Evolutionary conservation across 768 basidiomycete species (phyloP).

Genomic region (Tricholoma flavovirens): DNA sequence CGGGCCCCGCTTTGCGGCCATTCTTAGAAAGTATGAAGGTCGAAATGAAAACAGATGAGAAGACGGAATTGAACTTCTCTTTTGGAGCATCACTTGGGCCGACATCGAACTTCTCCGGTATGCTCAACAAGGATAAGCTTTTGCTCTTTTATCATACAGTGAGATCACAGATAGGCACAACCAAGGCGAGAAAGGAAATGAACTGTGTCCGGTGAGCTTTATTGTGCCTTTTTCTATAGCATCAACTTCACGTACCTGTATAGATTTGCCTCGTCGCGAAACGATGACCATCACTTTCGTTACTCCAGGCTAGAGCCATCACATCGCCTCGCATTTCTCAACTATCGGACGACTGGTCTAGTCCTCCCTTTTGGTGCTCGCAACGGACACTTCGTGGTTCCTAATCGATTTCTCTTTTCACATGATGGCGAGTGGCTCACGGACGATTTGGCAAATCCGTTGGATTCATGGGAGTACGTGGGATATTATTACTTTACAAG

Average conservation of each 20-base stretch:
- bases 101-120: not conserved
- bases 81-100: not conserved
- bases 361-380: slow-evolving; percentile 41
- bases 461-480: slow-evolving; percentile 12
- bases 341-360: slow-evolving; percentile 35
- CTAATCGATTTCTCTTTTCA: slow-evolving; percentile 38
- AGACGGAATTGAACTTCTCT: not conserved
- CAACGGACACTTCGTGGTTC: slow-evolving; percentile 32
- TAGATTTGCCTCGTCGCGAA: slow-evolving; percentile 25
- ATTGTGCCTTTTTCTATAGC: not conserved
- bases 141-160: not conserved
- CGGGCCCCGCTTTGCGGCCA: not conserved
- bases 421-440: slow-evolving; percentile 26
- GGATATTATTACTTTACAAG: too few relatives aligned
- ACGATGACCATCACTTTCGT: slow-evolving; percentile 34
- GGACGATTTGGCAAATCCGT: slow-evolving; percentile 28
- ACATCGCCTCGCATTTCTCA: slow-evolving; percentile 38
- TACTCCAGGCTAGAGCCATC: slow-evolving; percentile 32
- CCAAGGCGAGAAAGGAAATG: not conserved
- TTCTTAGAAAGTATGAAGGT: not conserved
- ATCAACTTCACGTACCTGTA: not conserved
- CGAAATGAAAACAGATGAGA: not conserved
- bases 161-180: not conserved
- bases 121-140: not conserved
- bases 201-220: not conserved